Evolutionary conservation across 148 eudicot species (phyloP).

Genomic region (Dianthus caryophyllus): DNA sequence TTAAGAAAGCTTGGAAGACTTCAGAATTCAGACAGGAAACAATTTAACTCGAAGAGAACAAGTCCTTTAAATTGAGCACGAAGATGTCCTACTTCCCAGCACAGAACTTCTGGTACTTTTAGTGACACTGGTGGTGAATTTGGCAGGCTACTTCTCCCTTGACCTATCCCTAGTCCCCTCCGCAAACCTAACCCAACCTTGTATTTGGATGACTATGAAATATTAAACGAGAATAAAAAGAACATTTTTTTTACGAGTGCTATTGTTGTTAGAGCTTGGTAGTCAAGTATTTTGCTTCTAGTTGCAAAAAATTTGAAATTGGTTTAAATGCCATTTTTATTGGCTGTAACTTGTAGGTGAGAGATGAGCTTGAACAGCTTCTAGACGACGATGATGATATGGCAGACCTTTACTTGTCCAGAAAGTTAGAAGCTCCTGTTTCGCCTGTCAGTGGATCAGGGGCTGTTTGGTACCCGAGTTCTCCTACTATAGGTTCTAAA

Average conservation of each 20-base stretch:
- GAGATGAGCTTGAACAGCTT: constrained; percentile 79
- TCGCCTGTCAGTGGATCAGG: constrained; percentile 63
- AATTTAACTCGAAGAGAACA: no score
- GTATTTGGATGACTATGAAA: background rate
- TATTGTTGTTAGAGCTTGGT: background rate
- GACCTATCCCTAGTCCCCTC: background rate
- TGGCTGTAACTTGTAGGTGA: constrained; percentile 41
- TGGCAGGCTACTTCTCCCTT: background rate
- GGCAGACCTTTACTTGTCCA: constrained; percentile 75
- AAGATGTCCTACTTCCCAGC: no score
- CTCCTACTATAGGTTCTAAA: constrained; percentile 60
- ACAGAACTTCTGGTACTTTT: no score
- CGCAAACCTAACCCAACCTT: background rate
- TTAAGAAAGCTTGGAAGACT: no score
- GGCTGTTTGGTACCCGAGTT: constrained; percentile 38
- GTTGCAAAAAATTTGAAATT: background rate
- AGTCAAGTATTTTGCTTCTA: background rate
- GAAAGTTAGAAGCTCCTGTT: constrained; percentile 42
- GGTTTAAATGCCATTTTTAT: background rate
- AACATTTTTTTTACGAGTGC: background rate
- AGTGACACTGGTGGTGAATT: no score
- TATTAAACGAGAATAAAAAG: background rate
- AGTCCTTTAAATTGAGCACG: no score
- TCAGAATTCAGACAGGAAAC: no score
- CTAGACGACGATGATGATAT: constrained; percentile 77